phyloP scores from a whole-genome alignment of 179 eudicot species.

The Silene coronaria region DNA sequence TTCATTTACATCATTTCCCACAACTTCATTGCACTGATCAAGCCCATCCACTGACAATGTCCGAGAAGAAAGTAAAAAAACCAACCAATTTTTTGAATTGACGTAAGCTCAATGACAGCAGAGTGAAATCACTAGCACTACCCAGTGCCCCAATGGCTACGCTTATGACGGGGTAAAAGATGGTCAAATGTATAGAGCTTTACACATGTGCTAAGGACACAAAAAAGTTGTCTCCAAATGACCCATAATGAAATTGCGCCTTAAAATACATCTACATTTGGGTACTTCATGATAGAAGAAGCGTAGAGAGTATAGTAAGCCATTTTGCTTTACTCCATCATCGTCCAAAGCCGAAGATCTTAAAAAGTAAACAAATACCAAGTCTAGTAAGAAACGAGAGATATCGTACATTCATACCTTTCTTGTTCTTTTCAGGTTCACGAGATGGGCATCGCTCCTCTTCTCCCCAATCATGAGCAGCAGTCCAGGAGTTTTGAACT shows the following conservation, averaged over 20 bases:
- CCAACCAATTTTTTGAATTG: background rate
- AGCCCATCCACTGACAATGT: slow-evolving; percentile 71
- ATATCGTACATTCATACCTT: slow-evolving; percentile 40
- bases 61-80: background rate
- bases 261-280: no score
- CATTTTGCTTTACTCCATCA: no score
- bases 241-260: no score
- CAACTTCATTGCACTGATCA: slow-evolving; percentile 72
- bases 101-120: background rate
- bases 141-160: no score
- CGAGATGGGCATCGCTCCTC: slow-evolving; percentile 88
- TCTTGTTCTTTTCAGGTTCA: slow-evolving; percentile 42
- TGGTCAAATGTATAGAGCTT: no score
- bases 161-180: no score
- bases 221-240: no score
- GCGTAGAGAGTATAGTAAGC: no score
- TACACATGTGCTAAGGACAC: no score
- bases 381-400: background rate
- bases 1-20: slow-evolving; percentile 58
- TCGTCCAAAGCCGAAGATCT: no score
- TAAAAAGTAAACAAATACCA: background rate
- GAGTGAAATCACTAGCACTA: background rate
- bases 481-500: slow-evolving; percentile 94
- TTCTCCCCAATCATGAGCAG: slow-evolving; percentile 87
- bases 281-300: no score